Percentiles rank a stretch among this genome's conserved stretches.
Conservation (phyloP, 257 asterid species). For the Solanum piurae region DNA sequence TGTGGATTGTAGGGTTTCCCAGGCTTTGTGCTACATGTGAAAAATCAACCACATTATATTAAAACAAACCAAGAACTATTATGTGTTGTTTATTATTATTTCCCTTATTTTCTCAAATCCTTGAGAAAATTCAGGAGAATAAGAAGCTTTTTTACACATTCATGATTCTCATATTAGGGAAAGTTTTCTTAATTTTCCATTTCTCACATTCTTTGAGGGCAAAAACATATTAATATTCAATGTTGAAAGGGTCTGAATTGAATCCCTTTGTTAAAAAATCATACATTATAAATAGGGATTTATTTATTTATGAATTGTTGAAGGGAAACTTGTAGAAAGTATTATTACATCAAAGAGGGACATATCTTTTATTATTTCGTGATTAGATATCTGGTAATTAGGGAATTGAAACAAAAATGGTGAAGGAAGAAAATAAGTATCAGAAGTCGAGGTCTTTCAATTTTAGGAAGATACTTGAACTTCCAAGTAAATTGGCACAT, state of each 20-base stretch:
- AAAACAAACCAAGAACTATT: neutral
- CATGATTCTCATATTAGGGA: neutral
- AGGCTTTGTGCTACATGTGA: conserved; percentile 25
- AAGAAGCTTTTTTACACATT: neutral
- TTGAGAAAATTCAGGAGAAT: neutral
- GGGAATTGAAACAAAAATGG: conserved; percentile 8
- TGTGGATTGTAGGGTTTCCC: conserved; percentile 34
- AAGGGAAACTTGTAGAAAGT: neutral
- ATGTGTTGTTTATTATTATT: neutral
- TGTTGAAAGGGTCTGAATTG: neutral
- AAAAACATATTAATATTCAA: neutral
- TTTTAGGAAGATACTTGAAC: conserved; percentile 33
- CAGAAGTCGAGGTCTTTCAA: conserved; percentile 37
- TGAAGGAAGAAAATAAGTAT: conserved; percentile 17
- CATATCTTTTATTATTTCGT: neutral
- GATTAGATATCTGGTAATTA: neutral
- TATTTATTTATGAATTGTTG: neutral
- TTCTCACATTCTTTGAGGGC: neutral
- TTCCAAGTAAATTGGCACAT: conserved; percentile 20
- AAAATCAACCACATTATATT: conserved; percentile 21
- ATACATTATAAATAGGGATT: neutral
- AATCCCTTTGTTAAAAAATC: neutral
- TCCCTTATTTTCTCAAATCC: neutral
- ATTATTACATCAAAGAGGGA: neutral
- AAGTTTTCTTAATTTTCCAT: neutral